A percentile compares a stretch with the other conserved stretches of the same genome.
These are phyloP conservation scores for Ceratocystis cubensis DNA, from an alignment of 2,329 filamentous ascomycete species.

Conservation along the genomic window DNA sequence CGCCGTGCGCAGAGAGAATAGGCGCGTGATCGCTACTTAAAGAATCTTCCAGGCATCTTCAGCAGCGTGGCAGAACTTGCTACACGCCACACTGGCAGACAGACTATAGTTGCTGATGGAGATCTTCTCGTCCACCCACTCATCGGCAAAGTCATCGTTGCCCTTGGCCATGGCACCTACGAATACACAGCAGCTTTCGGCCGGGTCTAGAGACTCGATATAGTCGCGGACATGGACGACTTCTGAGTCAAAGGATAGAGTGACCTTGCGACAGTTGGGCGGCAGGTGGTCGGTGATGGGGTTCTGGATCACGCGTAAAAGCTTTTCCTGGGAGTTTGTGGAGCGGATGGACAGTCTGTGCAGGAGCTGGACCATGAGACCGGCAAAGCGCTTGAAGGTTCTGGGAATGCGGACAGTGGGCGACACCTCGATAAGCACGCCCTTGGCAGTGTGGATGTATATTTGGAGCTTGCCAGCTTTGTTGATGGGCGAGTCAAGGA, in stretches of 20 bases:
- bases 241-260: constrained; percentile 82
- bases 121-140: constrained; percentile 91
- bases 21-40: constrained; percentile 35
- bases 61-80: constrained; percentile 97
- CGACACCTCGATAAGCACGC: constrained; percentile 93
- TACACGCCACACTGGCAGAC: constrained; percentile 94
- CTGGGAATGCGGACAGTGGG: constrained; percentile 95
- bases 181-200: constrained; percentile 95
- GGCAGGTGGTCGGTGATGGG: constrained; percentile 95
- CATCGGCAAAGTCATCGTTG: constrained; percentile 85
- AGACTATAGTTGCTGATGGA: constrained; percentile 97
- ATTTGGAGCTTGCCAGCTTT: constrained; percentile 96
- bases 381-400: constrained; percentile 97
- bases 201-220: constrained; percentile 60
- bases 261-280: constrained; percentile 94
- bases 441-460: constrained; percentile 95
- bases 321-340: constrained; percentile 92
- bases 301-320: constrained; percentile 94
- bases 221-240: constrained; percentile 84
- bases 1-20: neutral
- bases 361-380: constrained; percentile 94
- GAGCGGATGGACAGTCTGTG: constrained; percentile 93
- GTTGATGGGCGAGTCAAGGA: constrained; percentile 96
- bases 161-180: constrained; percentile 98
- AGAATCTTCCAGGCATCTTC: constrained; percentile 94